Evolutionary conservation across 768 basidiomycete genomes (phyloP).

Genomic region (Multifurca ochricompacta): DNA sequence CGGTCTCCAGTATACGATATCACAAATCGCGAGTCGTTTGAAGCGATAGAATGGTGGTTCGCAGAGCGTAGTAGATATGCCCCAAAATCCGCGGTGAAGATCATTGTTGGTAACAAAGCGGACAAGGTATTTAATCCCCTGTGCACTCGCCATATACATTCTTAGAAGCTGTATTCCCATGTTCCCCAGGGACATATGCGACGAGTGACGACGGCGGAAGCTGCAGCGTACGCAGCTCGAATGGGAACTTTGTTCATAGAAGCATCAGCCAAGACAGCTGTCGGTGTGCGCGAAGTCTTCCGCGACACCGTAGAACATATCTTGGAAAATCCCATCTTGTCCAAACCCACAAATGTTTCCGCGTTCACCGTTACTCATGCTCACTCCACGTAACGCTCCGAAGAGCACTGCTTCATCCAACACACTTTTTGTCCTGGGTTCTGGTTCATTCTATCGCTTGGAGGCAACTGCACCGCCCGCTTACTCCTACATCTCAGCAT

Average conservation of each 20-base stretch:
- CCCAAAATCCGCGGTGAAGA: conserved; percentile 78
- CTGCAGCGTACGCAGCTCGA: conserved; percentile 67
- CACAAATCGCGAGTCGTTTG: conserved; percentile 84
- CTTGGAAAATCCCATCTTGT: too few species aligned
- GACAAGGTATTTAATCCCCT: conserved; percentile 86
- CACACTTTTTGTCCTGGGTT: too few species aligned
- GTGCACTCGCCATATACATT: too few species aligned
- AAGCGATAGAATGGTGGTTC: conserved; percentile 85
- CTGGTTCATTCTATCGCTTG: too few species aligned
- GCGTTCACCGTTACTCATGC: too few species aligned
- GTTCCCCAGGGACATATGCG: too few species aligned
- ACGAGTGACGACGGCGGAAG: conserved; percentile 74
- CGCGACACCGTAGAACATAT: conserved; percentile 73
- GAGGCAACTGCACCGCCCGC: too few species aligned
- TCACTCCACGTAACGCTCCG: too few species aligned
- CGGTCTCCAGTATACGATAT: conserved; percentile 93
- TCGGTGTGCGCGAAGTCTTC: conserved; percentile 72
- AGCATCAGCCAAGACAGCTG: conserved; percentile 83
- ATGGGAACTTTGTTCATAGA: conserved; percentile 85
- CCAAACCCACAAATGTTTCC: too few species aligned
- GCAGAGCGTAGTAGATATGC: conserved; percentile 90
- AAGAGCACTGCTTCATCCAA: too few species aligned
- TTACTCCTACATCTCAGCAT: too few species aligned
- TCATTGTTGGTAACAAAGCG: conserved; percentile 90
- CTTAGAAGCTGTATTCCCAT: too few species aligned